Conservation (phyloP, 2,329 filamentous ascomycete species). For the Arthrobotrys pseudoclavata region DNA sequence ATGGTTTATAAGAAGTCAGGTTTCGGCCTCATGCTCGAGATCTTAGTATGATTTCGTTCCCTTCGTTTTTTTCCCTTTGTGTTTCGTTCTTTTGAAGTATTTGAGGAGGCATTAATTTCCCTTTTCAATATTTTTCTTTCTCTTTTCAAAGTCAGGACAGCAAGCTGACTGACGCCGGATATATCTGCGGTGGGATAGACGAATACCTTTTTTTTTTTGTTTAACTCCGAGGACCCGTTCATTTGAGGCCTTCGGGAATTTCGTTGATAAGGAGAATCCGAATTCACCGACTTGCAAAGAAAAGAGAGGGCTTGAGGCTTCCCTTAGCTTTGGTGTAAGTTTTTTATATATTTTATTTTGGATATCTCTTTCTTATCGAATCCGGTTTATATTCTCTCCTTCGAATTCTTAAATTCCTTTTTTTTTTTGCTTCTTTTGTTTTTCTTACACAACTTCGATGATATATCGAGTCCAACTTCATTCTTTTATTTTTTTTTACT, state of each 20-base stretch:
- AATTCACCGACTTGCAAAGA: constrained; percentile 40
- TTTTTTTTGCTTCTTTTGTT: constrained; percentile 13
- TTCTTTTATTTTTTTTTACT: constrained; percentile 21
- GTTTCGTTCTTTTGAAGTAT: constrained; percentile 24
- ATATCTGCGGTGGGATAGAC: constrained; percentile 27
- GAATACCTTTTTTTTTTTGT: neutral
- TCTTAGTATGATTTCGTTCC: constrained; percentile 21
- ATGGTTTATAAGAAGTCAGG: constrained; percentile 38
- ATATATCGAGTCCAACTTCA: neutral
- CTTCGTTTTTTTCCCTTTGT: constrained; percentile 10
- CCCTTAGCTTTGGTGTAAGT: constrained; percentile 41
- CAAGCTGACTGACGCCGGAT: constrained; percentile 41
- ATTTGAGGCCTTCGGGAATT: constrained; percentile 37
- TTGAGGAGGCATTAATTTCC: constrained; percentile 29
- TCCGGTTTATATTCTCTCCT: constrained; percentile 11
- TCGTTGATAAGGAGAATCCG: constrained; percentile 15
- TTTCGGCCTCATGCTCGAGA: constrained; percentile 18
- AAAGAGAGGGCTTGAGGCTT: constrained; percentile 47
- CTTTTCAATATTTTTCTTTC: constrained; percentile 10
- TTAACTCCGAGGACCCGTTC: constrained; percentile 37
- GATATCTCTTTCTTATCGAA: constrained; percentile 23
- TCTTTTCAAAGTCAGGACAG: constrained; percentile 28
- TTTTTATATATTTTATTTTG: constrained; percentile 11
- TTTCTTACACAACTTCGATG: constrained; percentile 13
- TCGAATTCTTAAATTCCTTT: constrained; percentile 7